These are phyloP conservation scores for Penicillium steckii DNA, from an alignment of 495 filamentous ascomycete species.

Conservation along the genomic window DNA sequence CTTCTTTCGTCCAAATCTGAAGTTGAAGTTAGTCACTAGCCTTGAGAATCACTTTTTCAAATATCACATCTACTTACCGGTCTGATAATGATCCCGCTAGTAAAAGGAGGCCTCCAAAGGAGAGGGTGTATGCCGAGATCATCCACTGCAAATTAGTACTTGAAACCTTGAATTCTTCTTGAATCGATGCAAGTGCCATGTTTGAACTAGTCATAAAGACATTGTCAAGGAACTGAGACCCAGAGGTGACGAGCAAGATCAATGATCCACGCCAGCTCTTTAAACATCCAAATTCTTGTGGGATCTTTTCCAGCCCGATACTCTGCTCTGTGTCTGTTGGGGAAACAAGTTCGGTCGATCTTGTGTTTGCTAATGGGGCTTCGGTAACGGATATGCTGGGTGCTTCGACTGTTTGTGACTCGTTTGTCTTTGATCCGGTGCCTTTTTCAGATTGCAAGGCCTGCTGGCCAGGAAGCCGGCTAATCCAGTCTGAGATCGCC, in stretches of 20 bases:
- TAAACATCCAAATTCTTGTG: conserved; percentile 27
- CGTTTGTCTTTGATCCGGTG: background rate
- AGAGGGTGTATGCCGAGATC: conserved; percentile 39
- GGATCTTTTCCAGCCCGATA: conserved; percentile 22
- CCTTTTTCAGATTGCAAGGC: conserved; percentile 6
- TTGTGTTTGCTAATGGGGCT: conserved; percentile 6
- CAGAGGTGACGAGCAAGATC: conserved; percentile 37
- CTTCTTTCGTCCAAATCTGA: conserved; percentile 34
- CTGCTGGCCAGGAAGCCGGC: conserved; percentile 13
- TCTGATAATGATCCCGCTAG: conserved; percentile 36
- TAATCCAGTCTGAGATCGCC: conserved; percentile 16
- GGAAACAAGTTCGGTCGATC: conserved; percentile 12
- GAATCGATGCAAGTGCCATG: conserved; percentile 35
- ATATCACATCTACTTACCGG: conserved; percentile 20
- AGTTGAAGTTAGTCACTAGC: background rate
- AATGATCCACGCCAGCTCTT: conserved; percentile 32
- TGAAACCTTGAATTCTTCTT: conserved; percentile 33
- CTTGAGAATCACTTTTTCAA: background rate
- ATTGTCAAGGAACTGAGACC: conserved; percentile 39
- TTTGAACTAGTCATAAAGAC: conserved; percentile 42
- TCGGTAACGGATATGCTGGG: conserved; percentile 17
- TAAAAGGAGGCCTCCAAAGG: conserved; percentile 36
- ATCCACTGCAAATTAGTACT: conserved; percentile 39
- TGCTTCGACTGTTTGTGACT: conserved; percentile 17
- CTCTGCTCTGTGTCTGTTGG: conserved; percentile 20